Evolutionary conservation across 2,329 filamentous ascomycete species (phyloP).

Genomic region (Aspergillus felis): DNA sequence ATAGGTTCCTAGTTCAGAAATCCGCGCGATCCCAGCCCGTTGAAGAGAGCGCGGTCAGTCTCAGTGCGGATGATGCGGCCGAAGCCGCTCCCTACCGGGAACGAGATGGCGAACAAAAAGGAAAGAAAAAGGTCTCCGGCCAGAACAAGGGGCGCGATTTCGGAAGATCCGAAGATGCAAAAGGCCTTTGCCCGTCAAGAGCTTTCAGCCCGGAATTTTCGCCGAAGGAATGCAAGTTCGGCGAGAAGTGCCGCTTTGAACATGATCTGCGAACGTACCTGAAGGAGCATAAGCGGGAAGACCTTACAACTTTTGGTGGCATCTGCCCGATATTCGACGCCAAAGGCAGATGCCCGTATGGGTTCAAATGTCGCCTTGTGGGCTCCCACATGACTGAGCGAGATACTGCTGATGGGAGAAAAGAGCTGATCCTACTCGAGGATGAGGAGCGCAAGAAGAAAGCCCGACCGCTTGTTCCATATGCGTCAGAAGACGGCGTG

Average conservation of each 20-base stretch:
- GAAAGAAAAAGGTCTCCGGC: conserved; percentile 56
- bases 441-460: conserved; percentile 48
- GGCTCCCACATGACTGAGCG: conserved; percentile 81
- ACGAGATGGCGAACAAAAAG: conserved; percentile 34
- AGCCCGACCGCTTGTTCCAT: conserved; percentile 24
- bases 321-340: conserved; percentile 77
- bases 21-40: conserved; percentile 15
- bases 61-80: conserved; percentile 59
- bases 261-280: conserved; percentile 87
- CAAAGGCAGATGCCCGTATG: conserved; percentile 72
- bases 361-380: conserved; percentile 94
- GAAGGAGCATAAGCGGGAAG: conserved; percentile 71
- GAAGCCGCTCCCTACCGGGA: conserved; percentile 52
- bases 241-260: conserved; percentile 73
- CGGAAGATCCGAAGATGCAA: conserved; percentile 71
- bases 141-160: conserved; percentile 84
- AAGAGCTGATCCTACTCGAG: conserved; percentile 71
- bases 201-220: conserved; percentile 75
- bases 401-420: conserved; percentile 71
- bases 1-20: conserved; percentile 30
- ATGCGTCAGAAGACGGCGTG: conserved; percentile 55
- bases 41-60: conserved; percentile 49
- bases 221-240: conserved; percentile 68
- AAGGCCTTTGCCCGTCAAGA: conserved; percentile 73
- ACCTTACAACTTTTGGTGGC: conserved; percentile 71